Percentiles rank a stretch among this genome's conserved stretches.
These are phyloP conservation scores for Zoysia matrella DNA, from an alignment of 202 grass and related monocot species.

Conservation along the genomic window DNA sequence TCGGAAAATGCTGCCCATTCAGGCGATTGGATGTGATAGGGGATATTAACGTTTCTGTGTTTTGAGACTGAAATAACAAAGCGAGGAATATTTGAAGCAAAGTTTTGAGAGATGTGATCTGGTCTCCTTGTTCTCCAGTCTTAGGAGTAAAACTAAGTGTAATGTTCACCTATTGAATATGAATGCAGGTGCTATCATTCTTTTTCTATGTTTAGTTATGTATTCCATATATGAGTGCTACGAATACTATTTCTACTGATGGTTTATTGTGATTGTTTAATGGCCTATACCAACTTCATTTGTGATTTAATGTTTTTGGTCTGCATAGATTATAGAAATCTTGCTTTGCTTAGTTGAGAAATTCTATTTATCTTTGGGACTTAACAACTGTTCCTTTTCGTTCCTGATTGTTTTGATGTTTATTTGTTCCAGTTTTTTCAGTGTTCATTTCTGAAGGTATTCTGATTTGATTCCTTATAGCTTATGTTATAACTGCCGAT, in stretches of 20 bases:
- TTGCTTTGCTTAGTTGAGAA: slow-evolving; percentile 12
- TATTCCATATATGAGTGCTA: neutral
- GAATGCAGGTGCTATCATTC: neutral
- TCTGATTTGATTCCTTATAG: neutral
- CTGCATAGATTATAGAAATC: neutral
- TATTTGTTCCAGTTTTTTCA: slow-evolving; percentile 12
- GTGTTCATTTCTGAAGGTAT: neutral
- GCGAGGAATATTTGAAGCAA: slow-evolving; percentile 25
- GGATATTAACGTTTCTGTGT: neutral
- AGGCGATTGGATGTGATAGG: neutral
- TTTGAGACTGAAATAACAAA: slow-evolving; percentile 15
- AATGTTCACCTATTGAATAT: slow-evolving; percentile 1
- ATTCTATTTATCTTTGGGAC: slow-evolving; percentile 8
- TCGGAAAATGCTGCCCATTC: slow-evolving; percentile 23
- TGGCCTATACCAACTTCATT: neutral
- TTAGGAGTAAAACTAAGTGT: neutral
- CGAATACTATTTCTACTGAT: neutral
- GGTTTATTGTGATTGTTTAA: neutral
- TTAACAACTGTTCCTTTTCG: neutral
- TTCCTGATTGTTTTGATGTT: neutral
- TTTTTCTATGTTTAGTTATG: neutral
- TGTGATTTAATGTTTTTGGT: neutral
- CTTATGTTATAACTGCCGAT: slow-evolving; percentile 5
- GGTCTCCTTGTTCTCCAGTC: slow-evolving; percentile 12
- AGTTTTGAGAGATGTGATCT: slow-evolving; percentile 9